Conservation (phyloP, 306 rosid genomes). For the Macrotyloma uniflorum region DNA sequence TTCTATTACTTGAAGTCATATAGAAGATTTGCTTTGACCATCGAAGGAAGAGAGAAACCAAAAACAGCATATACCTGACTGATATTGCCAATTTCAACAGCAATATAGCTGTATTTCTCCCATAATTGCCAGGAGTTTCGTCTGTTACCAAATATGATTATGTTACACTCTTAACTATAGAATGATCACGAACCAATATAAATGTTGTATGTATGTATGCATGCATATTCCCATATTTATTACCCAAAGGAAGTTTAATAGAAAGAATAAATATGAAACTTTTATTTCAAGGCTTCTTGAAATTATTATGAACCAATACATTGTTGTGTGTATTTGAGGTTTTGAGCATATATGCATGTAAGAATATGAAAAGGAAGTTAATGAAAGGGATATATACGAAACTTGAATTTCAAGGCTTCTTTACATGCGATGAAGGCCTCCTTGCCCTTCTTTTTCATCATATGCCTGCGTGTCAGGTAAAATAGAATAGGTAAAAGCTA, state of each 20-base stretch:
- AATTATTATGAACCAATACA: slow-evolving; percentile 19
- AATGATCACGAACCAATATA: slow-evolving; percentile 11
- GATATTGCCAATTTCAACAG: slow-evolving; percentile 78
- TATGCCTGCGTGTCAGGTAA: slow-evolving; percentile 71
- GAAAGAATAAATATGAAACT: slow-evolving; percentile 55
- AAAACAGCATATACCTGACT: slow-evolving; percentile 57
- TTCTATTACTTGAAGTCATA: not conserved
- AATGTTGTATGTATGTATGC: not conserved
- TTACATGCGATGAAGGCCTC: slow-evolving; percentile 89
- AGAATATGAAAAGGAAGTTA: slow-evolving; percentile 13
- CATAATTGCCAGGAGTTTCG: slow-evolving; percentile 91
- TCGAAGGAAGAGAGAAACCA: slow-evolving; percentile 8
- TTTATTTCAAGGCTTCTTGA: slow-evolving; percentile 87
- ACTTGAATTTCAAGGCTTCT: slow-evolving; percentile 97
- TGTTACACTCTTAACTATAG: slow-evolving; percentile 40
- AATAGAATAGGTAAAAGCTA: slow-evolving; percentile 36
- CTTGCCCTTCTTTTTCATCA: slow-evolving; percentile 82
- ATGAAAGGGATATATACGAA: slow-evolving; percentile 42
- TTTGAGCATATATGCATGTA: not conserved
- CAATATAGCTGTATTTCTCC: slow-evolving; percentile 89
- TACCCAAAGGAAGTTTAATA: slow-evolving; percentile 8
- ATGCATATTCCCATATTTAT: not conserved
- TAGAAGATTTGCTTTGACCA: not conserved
- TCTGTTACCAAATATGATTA: slow-evolving; percentile 62
- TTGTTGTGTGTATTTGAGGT: not conserved